Conservation (phyloP, 192 early-diverging fungal species). For the Coemansia sp. region DNA sequence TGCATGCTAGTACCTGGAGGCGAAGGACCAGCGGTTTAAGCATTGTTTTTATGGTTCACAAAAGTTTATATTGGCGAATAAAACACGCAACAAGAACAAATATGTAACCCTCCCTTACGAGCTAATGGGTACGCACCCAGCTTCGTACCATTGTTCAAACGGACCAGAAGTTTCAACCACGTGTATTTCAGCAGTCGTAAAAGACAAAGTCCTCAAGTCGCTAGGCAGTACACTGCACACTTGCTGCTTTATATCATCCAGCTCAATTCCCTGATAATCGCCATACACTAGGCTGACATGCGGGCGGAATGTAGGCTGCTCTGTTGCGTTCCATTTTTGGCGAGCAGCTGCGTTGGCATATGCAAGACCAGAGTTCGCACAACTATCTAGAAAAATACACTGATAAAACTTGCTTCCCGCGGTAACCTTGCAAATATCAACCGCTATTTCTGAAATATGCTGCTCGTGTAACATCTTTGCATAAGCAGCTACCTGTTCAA, state of each 20-base stretch:
- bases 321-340: constrained; percentile 22
- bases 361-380: background rate
- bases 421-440: constrained; percentile 8
- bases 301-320: constrained; percentile 19
- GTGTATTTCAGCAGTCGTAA: constrained; percentile 19
- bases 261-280: constrained; percentile 6
- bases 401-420: constrained; percentile 32
- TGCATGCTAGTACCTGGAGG: constrained; percentile 77
- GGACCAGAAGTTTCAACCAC: constrained; percentile 29
- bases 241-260: constrained; percentile 1
- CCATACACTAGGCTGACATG: constrained; percentile 46
- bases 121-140: constrained; percentile 21
- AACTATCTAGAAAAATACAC: constrained; percentile 29
- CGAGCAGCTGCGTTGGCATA: constrained; percentile 27
- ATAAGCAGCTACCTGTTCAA: constrained; percentile 20
- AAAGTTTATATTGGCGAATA: background rate
- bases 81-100: too few species aligned
- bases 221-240: constrained; percentile 15
- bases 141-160: constrained; percentile 30
- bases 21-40: constrained; percentile 11
- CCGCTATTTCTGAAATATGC: constrained; percentile 13
- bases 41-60: background rate
- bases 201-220: constrained; percentile 21
- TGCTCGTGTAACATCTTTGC: constrained; percentile 12
- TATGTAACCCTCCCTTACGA: background rate